These are phyloP conservation scores for Taphrina flavorubra DNA, from an alignment of 1,139 yeast genomes.

Conservation along the genomic window DNA sequence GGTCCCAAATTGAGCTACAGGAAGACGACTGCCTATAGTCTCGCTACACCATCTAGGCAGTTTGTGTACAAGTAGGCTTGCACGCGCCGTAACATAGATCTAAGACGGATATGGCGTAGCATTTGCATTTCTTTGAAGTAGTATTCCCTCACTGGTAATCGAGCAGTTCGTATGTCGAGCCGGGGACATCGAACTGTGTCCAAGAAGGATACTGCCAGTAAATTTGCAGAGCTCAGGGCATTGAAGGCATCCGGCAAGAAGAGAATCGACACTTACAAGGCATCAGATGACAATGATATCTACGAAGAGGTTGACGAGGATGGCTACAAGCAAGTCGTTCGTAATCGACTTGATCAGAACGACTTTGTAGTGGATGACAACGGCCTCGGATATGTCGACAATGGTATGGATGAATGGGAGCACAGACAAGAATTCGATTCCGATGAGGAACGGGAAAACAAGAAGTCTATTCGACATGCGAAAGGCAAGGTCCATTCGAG, in stretches of 20 bases:
- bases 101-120: too few species aligned
- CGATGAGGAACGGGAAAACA: constrained; percentile 62
- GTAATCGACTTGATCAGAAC: constrained; percentile 81
- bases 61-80: too few species aligned
- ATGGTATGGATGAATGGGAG: constrained; percentile 90
- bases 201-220: constrained; percentile 32
- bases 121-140: background rate
- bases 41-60: too few species aligned
- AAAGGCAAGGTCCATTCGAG: constrained; percentile 44
- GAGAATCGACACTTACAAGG: constrained; percentile 48
- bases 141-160: background rate
- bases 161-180: constrained; percentile 14
- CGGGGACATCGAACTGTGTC: constrained; percentile 26
- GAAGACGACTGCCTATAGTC: too few species aligned
- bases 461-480: constrained; percentile 51
- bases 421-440: constrained; percentile 59
- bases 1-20: too few species aligned
- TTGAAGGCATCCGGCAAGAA: constrained; percentile 46
- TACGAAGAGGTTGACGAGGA: constrained; percentile 89
- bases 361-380: constrained; percentile 94
- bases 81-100: too few species aligned
- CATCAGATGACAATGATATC: constrained; percentile 57
- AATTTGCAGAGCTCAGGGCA: constrained; percentile 45
- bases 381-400: constrained; percentile 88
- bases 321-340: constrained; percentile 73